These are phyloP conservation scores for Exophiala lecanii-corni DNA, from an alignment of 2,329 filamentous ascomycete genomes.

Conservation along the genomic window DNA sequence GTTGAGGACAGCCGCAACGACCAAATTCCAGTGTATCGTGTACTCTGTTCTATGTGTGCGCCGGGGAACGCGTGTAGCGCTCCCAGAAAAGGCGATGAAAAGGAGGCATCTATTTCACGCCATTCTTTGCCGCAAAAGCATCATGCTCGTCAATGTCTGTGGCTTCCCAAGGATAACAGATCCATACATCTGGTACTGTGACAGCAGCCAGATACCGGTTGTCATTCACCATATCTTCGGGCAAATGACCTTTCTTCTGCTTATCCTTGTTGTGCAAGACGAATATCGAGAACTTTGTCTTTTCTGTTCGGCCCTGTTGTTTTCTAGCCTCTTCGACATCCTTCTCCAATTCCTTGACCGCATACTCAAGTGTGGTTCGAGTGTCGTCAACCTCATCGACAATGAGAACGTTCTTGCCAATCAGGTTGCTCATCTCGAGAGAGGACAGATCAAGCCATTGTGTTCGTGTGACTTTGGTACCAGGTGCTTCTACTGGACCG, in stretches of 20 bases:
- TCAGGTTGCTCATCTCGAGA: conserved; percentile 80
- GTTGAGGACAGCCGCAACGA: too few relatives aligned
- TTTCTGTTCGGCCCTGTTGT: conserved; percentile 62
- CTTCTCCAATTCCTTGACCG: conserved; percentile 88
- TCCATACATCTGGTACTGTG: conserved; percentile 93
- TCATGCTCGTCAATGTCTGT: conserved; percentile 92
- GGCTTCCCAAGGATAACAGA: conserved; percentile 98
- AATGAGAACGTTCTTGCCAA: conserved; percentile 87
- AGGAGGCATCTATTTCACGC: conserved; percentile 19
- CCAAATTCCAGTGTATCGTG: too few relatives aligned
- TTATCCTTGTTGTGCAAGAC: conserved; percentile 99
- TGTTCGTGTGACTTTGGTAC: conserved; percentile 92
- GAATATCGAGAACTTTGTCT: conserved; percentile 90
- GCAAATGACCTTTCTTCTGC: conserved; percentile 82
- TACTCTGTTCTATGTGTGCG: background rate
- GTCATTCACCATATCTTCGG: conserved; percentile 65
- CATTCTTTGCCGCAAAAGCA: conserved; percentile 52
- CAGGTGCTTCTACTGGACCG: conserved; percentile 66
- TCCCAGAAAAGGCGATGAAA: background rate
- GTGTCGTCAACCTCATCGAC: conserved; percentile 97
- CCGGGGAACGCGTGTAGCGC: too few relatives aligned
- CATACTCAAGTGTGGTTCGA: conserved; percentile 88
- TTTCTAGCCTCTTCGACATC: conserved; percentile 79
- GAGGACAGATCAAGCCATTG: conserved; percentile 94
- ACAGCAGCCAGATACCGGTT: conserved; percentile 76